Base-by-base conservation (phyloP, 192 early-diverging fungal genomes). In the Coemansia sp. region DNA sequence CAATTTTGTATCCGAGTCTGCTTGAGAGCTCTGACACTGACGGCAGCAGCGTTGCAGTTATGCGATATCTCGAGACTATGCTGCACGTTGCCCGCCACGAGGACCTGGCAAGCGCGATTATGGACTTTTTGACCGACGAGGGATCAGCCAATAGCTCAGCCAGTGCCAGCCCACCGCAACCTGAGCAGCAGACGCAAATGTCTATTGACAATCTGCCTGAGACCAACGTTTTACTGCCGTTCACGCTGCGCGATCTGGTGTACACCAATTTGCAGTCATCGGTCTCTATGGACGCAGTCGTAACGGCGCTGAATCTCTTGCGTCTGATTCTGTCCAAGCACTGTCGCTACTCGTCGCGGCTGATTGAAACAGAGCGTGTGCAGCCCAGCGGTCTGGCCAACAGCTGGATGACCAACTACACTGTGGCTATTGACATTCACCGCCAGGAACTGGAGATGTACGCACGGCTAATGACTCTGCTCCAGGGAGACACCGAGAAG, bases 1-100 rank as follows among this genome's bases (percentile, higher is more conserved):
- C 90, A 43, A 93, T 95, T 58, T 80, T 98, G 43, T 90, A 93
- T 59, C 90, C 94, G 19, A 90, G 90, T 38, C 82, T 96, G 53
- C 71, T 89, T 39, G 91, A 91, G 55, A 91, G 91, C 71, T 94
- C 92, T 0, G 96, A 98, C 74, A 91, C 88, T 21, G 94, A 98
- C 71, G 94, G 93, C 5, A 92, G 90, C 58, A 89, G 93, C 16
- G 91, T 94, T 0, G 89, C 94, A 2, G 88, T 91, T 1, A 90
- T 98, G 68, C 91, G 86, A 59, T 98, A 98, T 57, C 84, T 98
- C 50, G 88, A 92, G 59, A 70, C 90, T 54, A 93, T 96, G 69
- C 72, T 95, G 6, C 87, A 89, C 35, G 83, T 85, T 1, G 67
- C 91, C 9, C 85, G 93, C 37, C 89, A 88, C 58, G 88, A 93